These are phyloP conservation scores for Pachysandra terminalis DNA, from an alignment of 164 flowering plant genomes.

Conservation along the genomic window DNA sequence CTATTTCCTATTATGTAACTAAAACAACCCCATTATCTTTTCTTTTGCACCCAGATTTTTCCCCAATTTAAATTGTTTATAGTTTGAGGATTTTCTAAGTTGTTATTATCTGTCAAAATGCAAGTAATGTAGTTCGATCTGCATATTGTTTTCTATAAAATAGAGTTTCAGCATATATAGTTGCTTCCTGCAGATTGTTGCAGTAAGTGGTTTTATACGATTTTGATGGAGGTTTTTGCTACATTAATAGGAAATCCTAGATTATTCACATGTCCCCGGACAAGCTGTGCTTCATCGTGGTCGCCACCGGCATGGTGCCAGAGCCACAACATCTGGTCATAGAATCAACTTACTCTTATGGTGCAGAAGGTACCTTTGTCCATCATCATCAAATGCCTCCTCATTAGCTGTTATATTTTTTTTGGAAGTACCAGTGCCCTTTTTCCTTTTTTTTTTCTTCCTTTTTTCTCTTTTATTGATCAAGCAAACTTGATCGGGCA, in stretches of 20 bases:
- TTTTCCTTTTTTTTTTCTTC: too few relatives aligned
- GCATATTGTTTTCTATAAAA: not conserved
- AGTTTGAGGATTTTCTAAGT: not conserved
- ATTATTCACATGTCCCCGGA: constrained; percentile 86
- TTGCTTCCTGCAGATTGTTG: not conserved
- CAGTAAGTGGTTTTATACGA: constrained; percentile 4
- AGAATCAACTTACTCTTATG: constrained; percentile 83
- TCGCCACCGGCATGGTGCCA: constrained; percentile 97
- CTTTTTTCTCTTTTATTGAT: too few relatives aligned
- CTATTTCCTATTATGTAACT: too few relatives aligned
- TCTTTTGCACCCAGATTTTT: too few relatives aligned
- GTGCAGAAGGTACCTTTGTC: constrained; percentile 82
- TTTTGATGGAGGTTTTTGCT: constrained; percentile 14
- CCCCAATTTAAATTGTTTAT: too few relatives aligned
- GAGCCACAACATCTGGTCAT: constrained; percentile 74
- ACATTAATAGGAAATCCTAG: constrained; percentile 61
- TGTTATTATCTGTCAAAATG: too few relatives aligned
- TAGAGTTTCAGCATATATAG: not conserved
- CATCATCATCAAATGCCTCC: not conserved
- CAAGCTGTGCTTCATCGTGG: constrained; percentile 93
- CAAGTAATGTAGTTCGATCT: too few relatives aligned
- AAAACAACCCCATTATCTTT: too few relatives aligned
- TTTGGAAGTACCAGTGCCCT: not conserved
- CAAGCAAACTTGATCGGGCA: too few relatives aligned
- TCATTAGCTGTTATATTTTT: not conserved